Conservation (phyloP, 306 rosid genomes). For the Cyamopsis tetragonoloba region DNA sequence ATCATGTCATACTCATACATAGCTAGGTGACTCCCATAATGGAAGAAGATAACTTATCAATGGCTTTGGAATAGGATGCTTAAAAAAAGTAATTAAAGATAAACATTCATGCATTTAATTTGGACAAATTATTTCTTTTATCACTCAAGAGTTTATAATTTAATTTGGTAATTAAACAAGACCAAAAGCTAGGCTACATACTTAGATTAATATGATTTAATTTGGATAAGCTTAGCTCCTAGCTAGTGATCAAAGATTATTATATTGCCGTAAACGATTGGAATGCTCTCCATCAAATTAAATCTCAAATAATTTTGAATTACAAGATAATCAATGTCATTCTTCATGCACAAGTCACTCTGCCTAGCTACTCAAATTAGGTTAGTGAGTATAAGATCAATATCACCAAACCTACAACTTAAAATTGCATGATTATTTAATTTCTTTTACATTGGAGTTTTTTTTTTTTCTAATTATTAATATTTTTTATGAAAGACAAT, state of each 20-base stretch:
- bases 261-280: constrained; percentile 31
- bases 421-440: not conserved
- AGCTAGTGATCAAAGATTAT: constrained; percentile 14
- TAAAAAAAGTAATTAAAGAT: constrained; percentile 16
- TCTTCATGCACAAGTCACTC: constrained; percentile 32
- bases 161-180: constrained; percentile 12
- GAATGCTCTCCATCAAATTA: constrained; percentile 1
- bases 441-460: too few species aligned
- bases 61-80: constrained; percentile 2
- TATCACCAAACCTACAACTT: constrained; percentile 21
- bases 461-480: too few species aligned
- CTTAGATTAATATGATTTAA: not conserved
- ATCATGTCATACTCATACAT: not conserved
- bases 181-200: not conserved
- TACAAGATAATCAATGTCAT: constrained; percentile 19
- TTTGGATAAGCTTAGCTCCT: not conserved
- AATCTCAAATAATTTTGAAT: constrained; percentile 1
- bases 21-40: not conserved
- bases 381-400: constrained; percentile 24
- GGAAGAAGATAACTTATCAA: not conserved
- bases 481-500: not conserved
- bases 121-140: constrained; percentile 3
- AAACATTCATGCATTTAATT: not conserved
- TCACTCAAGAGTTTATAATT: not conserved
- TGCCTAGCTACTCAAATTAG: not conserved